These are phyloP conservation scores for Candida lessepsii DNA, from an alignment of 805 yeast species.

Conservation along the genomic window DNA sequence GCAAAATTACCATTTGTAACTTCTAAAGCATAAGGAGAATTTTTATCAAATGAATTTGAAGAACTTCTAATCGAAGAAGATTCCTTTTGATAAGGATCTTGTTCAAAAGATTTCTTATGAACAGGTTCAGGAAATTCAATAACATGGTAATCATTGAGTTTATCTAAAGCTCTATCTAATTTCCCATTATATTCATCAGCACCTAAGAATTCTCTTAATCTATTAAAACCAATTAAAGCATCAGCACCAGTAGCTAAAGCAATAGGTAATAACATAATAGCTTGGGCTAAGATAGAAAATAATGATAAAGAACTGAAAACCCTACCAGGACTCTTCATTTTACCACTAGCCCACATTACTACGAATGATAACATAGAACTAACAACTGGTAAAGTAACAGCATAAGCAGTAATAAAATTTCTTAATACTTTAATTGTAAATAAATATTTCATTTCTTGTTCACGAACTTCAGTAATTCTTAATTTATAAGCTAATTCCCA, in stretches of 20 bases:
- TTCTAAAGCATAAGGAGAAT: slow-evolving; percentile 20
- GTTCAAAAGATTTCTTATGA: not conserved
- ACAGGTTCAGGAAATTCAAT: slow-evolving; percentile 12
- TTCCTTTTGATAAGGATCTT: not conserved
- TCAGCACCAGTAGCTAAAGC: slow-evolving; percentile 47
- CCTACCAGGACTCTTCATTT: slow-evolving; percentile 33
- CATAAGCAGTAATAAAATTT: slow-evolving; percentile 43
- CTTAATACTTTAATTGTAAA: slow-evolving; percentile 43
- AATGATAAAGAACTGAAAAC: slow-evolving; percentile 44
- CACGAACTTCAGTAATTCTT: slow-evolving; percentile 35
- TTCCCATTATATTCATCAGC: slow-evolving; percentile 23
- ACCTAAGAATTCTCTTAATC: slow-evolving; percentile 26
- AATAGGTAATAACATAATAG: slow-evolving; percentile 42
- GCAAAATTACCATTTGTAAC: slow-evolving; percentile 27
- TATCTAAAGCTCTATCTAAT: slow-evolving; percentile 14
- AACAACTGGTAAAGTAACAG: slow-evolving; percentile 42
- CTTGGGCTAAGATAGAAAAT: slow-evolving; percentile 43
- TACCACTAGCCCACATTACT: slow-evolving; percentile 46
- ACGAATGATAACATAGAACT: slow-evolving; percentile 47
- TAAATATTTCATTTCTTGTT: slow-evolving; percentile 38
- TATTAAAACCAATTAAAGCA: slow-evolving; percentile 39
- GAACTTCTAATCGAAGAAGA: not conserved
- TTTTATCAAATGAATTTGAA: slow-evolving; percentile 4
- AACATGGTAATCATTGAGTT: slow-evolving; percentile 8
- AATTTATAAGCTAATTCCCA: slow-evolving; percentile 46